Percentiles rank a stretch among this genome's conserved stretches.
phyloP scores from a whole-genome alignment of 129 eudicot genomes.

The Solidago caesia region DNA sequence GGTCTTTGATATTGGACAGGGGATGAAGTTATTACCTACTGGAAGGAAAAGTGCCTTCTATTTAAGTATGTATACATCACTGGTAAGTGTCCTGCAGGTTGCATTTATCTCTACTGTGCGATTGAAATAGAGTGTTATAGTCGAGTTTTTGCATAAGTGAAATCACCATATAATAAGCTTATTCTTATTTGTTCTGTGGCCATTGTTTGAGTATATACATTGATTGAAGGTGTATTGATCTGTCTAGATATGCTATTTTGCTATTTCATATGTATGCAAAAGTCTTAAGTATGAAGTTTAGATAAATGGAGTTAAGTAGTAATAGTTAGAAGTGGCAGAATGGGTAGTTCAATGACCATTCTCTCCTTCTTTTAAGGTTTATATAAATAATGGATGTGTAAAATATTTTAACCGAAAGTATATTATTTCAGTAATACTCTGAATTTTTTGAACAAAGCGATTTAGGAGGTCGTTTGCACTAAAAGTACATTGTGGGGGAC shows the following conservation, averaged over 20 bases:
- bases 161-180: constrained; percentile 1
- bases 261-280: background rate
- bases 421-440: background rate
- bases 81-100: constrained; percentile 43
- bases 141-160: background rate
- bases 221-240: constrained; percentile 9
- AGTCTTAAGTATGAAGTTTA: background rate
- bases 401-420: background rate
- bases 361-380: background rate
- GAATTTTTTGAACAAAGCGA: background rate
- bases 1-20: constrained; percentile 42
- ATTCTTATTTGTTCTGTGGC: background rate
- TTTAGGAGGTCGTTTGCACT: background rate
- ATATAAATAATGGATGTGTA: background rate
- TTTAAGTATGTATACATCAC: constrained; percentile 62
- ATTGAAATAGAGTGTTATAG: constrained; percentile 1
- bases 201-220: background rate
- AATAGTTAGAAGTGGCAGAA: background rate
- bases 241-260: constrained; percentile 3
- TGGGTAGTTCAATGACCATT: background rate
- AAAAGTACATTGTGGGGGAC: background rate
- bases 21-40: constrained; percentile 90
- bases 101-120: background rate
- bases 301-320: background rate
- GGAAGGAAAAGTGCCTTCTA: constrained; percentile 86